These are phyloP conservation scores for Arthroderma uncinatum DNA, from an alignment of 2,329 filamentous ascomycete species.

Conservation along the genomic window DNA sequence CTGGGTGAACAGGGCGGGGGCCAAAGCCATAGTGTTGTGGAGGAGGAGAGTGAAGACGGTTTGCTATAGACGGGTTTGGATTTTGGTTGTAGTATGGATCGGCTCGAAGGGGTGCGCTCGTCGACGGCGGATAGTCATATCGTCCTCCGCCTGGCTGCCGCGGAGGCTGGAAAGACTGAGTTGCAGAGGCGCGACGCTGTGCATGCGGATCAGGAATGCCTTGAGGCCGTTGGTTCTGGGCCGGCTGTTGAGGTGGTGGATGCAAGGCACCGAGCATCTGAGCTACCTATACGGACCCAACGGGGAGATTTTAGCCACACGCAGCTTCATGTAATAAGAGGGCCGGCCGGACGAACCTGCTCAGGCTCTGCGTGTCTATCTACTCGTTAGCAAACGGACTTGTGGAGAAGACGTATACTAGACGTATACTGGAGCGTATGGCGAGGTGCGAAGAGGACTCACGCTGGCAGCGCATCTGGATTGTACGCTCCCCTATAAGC, in stretches of 20 bases:
- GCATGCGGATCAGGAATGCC: conserved; percentile 15
- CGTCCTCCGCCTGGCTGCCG: background rate
- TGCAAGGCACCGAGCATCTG: conserved; percentile 34
- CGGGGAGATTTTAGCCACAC: background rate
- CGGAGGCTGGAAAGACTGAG: background rate
- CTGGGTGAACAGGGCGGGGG: conserved; percentile 41
- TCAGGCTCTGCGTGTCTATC: conserved; percentile 64
- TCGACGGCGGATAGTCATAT: conserved; percentile 1
- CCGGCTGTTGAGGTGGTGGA: conserved; percentile 15
- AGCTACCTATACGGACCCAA: conserved; percentile 29
- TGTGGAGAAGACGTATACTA: background rate
- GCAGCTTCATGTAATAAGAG: background rate
- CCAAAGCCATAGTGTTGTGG: conserved; percentile 41
- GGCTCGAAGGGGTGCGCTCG: conserved; percentile 2
- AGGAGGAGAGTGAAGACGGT: conserved; percentile 34
- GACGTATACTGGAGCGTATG: conserved; percentile 8
- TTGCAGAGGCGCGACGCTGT: background rate
- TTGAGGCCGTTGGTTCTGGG: conserved; percentile 12
- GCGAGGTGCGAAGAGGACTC: conserved; percentile 30
- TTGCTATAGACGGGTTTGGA: conserved; percentile 21
- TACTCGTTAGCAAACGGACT: background rate
- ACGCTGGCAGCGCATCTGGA: conserved; percentile 89
- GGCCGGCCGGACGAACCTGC: conserved; percentile 38
- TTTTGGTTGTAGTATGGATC: conserved; percentile 8
- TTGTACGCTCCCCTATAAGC: conserved; percentile 91